Evolutionary conservation across 352 stramenopile species (phyloP).

Genomic region (Phytophthora uliginosa): DNA sequence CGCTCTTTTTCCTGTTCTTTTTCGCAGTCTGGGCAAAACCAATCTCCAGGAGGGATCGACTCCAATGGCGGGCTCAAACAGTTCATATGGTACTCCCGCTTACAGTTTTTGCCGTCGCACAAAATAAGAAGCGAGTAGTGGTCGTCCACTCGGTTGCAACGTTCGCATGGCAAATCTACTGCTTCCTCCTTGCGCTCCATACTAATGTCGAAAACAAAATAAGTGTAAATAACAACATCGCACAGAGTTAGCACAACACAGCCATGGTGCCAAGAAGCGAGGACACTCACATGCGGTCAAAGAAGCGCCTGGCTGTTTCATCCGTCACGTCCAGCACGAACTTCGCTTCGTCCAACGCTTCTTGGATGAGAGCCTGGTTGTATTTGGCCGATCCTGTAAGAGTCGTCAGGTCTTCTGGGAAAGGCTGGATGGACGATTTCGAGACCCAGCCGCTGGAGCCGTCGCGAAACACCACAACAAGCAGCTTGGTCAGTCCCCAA

Average conservation of each 20-base stretch:
- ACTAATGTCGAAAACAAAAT: conserved; percentile 38
- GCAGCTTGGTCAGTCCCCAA: conserved; percentile 4
- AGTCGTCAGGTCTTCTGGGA: conserved; percentile 69
- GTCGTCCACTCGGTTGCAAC: conserved; percentile 85
- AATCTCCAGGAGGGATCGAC: conserved; percentile 72
- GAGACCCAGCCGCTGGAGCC: conserved; percentile 78
- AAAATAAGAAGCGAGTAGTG: conserved; percentile 87
- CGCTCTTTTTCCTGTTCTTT: conserved; percentile 56
- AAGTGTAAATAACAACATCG: conserved; percentile 4
- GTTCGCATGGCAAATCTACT: conserved; percentile 86
- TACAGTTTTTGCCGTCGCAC: conserved; percentile 86
- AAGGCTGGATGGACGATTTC: conserved; percentile 76
- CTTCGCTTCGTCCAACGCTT: conserved; percentile 80
- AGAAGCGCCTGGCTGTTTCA: conserved; percentile 66
- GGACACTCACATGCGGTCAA: conserved; percentile 80
- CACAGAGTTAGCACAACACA: not conserved
- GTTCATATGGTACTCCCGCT: conserved; percentile 90
- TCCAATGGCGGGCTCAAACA: conserved; percentile 78
- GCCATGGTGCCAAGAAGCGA: not conserved
- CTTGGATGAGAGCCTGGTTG: conserved; percentile 73
- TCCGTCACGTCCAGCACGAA: conserved; percentile 73
- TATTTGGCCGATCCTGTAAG: conserved; percentile 80
- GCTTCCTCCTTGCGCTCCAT: conserved; percentile 72
- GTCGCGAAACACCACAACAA: conserved; percentile 1
- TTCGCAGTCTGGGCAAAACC: conserved; percentile 81